phyloP scores from a whole-genome alignment of 805 yeast species.

The Saccharomycopsis malanga region DNA sequence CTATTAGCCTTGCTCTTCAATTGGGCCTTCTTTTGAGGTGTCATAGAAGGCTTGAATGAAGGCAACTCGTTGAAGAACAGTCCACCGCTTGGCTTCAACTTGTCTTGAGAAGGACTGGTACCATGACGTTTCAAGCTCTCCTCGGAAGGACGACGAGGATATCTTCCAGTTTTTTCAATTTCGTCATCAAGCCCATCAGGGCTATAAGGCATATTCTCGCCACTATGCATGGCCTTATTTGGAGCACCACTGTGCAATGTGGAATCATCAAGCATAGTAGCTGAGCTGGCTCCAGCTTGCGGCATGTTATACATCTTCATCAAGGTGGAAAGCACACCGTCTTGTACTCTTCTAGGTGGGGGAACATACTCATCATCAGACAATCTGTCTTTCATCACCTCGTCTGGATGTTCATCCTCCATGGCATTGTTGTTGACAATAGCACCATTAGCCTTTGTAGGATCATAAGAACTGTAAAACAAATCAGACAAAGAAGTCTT shows the following conservation, averaged over 20 bases:
- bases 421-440: neutral
- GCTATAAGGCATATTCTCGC: neutral
- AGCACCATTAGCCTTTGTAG: neutral
- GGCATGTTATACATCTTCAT: constrained; percentile 59
- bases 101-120: neutral
- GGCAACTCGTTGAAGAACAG: constrained; percentile 19
- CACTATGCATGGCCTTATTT: neutral
- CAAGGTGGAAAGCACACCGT: constrained; percentile 79
- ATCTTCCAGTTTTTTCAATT: neutral
- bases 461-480: constrained; percentile 7
- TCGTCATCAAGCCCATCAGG: neutral
- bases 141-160: neutral
- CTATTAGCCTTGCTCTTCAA: constrained; percentile 13
- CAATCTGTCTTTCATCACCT: constrained; percentile 1
- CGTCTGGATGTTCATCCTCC: constrained; percentile 1
- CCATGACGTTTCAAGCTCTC: neutral
- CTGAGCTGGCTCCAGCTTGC: neutral
- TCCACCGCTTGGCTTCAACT: neutral
- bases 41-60: constrained; percentile 25
- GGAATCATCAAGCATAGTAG: neutral
- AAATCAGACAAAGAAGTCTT: constrained; percentile 10
- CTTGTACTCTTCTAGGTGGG: constrained; percentile 46
- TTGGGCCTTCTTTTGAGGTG: constrained; percentile 1
- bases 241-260: neutral
- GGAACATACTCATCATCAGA: constrained; percentile 15